Evolutionary conservation across 78 protist species (phyloP).

Genomic region (slime mould (Dictyostelium discoideum)): DNA sequence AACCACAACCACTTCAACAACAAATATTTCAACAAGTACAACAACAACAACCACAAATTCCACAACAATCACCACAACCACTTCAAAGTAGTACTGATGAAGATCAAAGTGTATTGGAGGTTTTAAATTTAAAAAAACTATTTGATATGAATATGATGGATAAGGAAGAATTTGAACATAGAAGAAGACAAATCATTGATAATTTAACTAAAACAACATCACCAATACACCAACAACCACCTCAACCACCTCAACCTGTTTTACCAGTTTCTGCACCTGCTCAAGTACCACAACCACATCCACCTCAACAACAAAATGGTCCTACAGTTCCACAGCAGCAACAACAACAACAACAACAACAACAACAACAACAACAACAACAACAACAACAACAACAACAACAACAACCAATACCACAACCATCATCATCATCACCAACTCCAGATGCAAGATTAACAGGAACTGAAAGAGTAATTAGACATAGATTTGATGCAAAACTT

Average conservation of each 20-base stretch:
- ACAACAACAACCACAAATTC: not conserved
- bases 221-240: conserved; percentile 23
- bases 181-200: conserved; percentile 67
- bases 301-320: not conserved
- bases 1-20: not conserved
- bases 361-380: not conserved
- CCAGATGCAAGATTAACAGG: conserved; percentile 70
- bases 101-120: conserved; percentile 41
- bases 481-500: conserved; percentile 68
- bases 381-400: not conserved
- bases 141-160: conserved; percentile 73
- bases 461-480: conserved; percentile 72
- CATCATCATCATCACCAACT: not conserved
- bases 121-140: conserved; percentile 60
- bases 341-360: not conserved
- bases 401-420: not conserved
- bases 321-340: not conserved
- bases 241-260: not conserved
- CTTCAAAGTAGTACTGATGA: conserved; percentile 59
- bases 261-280: conserved; percentile 8
- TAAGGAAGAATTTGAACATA: conserved; percentile 67
- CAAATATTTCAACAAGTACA: not conserved
- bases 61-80: conserved; percentile 9
- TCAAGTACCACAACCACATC: not conserved
- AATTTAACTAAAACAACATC: conserved; percentile 70